Conservation (phyloP, 257 asterid genomes). For the Nicotiana paniculata region DNA sequence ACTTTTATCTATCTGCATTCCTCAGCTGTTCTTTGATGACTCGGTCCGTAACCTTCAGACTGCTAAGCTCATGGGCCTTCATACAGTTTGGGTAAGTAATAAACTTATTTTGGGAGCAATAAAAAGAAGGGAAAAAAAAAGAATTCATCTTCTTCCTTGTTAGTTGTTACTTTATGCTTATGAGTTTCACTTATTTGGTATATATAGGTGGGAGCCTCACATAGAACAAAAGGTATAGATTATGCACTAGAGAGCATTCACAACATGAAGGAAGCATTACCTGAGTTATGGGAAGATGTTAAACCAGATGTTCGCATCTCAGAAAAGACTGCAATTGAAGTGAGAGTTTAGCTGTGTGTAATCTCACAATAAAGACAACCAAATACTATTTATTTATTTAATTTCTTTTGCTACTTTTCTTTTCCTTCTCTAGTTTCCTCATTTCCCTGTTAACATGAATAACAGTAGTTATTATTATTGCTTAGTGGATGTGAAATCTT, state of each 20-base stretch:
- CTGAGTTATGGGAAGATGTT: conserved; percentile 74
- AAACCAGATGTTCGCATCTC: conserved; percentile 36
- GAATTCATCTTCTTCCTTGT: not conserved
- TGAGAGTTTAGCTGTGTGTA: conserved; percentile 35
- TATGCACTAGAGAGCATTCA: conserved; percentile 80
- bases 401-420: not conserved
- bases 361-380: not conserved
- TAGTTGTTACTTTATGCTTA: not conserved
- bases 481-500: not conserved
- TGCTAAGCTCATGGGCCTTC: conserved; percentile 58
- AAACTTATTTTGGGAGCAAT: not conserved
- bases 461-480: not conserved
- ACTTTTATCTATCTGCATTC: conserved; percentile 6
- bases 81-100: conserved; percentile 70
- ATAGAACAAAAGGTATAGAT: conserved; percentile 53
- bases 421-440: not conserved
- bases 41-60: conserved; percentile 73
- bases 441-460: not conserved
- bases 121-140: not conserved
- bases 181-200: conserved; percentile 2
- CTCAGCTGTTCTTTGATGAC: conserved; percentile 83
- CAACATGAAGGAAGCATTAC: conserved; percentile 79
- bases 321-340: conserved; percentile 50
- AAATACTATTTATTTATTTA: not conserved
- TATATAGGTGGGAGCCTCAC: conserved; percentile 66